These are phyloP conservation scores for Tetradesmus lagerheimii DNA, from an alignment of 139 green algal species.

Conservation along the genomic window DNA sequence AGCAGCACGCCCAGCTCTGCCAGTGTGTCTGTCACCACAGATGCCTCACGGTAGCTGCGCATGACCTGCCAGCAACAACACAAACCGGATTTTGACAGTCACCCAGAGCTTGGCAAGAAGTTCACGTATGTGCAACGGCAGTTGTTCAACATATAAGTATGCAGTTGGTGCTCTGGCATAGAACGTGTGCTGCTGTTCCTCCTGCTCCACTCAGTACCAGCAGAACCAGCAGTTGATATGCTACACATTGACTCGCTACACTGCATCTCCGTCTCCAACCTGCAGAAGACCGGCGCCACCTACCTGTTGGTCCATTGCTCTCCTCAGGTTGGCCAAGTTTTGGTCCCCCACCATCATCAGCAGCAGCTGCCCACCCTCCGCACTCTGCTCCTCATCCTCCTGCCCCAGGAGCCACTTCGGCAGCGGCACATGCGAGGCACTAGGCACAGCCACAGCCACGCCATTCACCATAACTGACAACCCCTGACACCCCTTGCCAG, in stretches of 20 bases:
- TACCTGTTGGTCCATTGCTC: constrained; percentile 37
- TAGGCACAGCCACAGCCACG: not conserved
- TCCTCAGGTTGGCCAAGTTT: not conserved
- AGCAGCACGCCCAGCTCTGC: constrained; percentile 18
- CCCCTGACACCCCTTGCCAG: no score
- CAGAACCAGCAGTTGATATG: no score
- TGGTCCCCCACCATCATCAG: constrained; percentile 40
- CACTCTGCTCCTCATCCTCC: not conserved
- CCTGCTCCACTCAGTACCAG: no score
- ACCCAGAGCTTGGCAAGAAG: no score
- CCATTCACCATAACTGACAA: not conserved
- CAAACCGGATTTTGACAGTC: no score
- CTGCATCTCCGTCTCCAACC: no score
- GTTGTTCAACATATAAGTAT: no score
- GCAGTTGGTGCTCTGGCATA: no score
- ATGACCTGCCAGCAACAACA: constrained; percentile 16
- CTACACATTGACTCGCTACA: no score
- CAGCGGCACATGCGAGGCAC: not conserved
- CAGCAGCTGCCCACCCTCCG: constrained; percentile 36
- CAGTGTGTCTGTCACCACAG: not conserved
- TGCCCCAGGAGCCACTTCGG: not conserved
- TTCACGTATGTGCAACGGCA: no score
- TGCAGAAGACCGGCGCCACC: not conserved
- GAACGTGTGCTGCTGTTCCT: no score
- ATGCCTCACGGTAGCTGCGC: constrained; percentile 36